phyloP scores from a whole-genome alignment of 78 protist genomes.

The Dictyostelium purpureum region DNA sequence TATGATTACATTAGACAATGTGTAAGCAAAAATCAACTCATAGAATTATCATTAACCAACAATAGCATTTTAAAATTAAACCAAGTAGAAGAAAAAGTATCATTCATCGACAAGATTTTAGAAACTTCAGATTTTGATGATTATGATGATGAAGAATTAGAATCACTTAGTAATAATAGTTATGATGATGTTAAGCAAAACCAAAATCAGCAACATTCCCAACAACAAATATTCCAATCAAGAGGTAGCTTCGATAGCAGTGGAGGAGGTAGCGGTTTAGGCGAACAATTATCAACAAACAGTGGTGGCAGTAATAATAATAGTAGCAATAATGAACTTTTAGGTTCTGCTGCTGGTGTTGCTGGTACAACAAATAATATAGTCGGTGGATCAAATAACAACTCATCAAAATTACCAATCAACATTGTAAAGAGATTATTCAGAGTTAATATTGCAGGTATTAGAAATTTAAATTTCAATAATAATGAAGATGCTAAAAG shows the following conservation, averaged over 20 bases:
- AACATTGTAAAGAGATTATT: constrained; percentile 60
- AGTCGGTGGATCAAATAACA: constrained; percentile 3
- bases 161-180: neutral
- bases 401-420: constrained; percentile 44
- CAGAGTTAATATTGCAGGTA: constrained; percentile 55
- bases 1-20: constrained; percentile 58
- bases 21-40: constrained; percentile 30
- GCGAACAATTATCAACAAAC: neutral
- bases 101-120: constrained; percentile 61
- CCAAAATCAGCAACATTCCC: neutral
- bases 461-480: constrained; percentile 40
- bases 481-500: constrained; percentile 43
- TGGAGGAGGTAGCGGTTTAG: no score
- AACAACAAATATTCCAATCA: constrained; percentile 9
- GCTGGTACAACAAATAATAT: neutral
- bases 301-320: neutral
- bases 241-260: neutral
- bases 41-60: constrained; percentile 15
- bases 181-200: neutral
- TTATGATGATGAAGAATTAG: constrained; percentile 4
- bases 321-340: neutral
- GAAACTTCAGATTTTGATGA: constrained; percentile 64
- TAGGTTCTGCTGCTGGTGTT: neutral
- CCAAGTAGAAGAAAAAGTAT: neutral
- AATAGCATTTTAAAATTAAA: neutral